Percentiles rank a stretch among this genome's conserved stretches.
These are phyloP conservation scores for Volvariella surrecta DNA, from an alignment of 1,284 basidiomycete species.

Conservation along the genomic window DNA sequence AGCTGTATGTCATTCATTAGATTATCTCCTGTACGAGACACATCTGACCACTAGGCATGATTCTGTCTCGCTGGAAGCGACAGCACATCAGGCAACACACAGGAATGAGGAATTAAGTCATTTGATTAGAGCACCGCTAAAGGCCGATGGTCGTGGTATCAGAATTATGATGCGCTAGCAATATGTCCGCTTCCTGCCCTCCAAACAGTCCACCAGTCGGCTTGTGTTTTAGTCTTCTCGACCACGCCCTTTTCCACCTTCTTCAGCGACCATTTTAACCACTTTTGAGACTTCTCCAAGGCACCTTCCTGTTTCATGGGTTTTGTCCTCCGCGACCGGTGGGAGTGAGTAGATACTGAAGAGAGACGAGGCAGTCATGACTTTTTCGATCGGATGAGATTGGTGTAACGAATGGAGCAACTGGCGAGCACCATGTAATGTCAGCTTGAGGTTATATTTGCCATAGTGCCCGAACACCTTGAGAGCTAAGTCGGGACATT, in stretches of 20 bases:
- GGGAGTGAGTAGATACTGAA: slow-evolving; percentile 45
- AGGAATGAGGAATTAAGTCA: too few relatives aligned
- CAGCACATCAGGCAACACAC: too few relatives aligned
- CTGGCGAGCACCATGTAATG: slow-evolving; percentile 40
- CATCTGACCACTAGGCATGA: too few relatives aligned
- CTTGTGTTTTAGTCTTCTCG: slow-evolving; percentile 13
- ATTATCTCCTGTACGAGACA: too few relatives aligned
- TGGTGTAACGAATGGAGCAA: slow-evolving; percentile 44
- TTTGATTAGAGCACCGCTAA: too few relatives aligned
- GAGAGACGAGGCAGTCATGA: slow-evolving; percentile 40
- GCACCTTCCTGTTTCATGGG: slow-evolving; percentile 14
- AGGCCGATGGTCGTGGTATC: slow-evolving; percentile 3
- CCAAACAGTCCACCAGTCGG: slow-evolving; percentile 20
- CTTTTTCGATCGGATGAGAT: slow-evolving; percentile 34
- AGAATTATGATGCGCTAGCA: slow-evolving; percentile 9
- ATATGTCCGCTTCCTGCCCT: slow-evolving; percentile 18
- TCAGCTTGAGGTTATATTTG: slow-evolving; percentile 50
- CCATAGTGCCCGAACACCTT: slow-evolving; percentile 52
- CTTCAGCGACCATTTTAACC: slow-evolving; percentile 30
- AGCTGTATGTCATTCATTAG: too few relatives aligned
- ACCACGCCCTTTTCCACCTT: slow-evolving; percentile 27
- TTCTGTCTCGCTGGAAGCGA: too few relatives aligned
- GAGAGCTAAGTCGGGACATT: slow-evolving; percentile 46
- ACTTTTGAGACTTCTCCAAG: slow-evolving; percentile 21
- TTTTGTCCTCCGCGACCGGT: slow-evolving; percentile 37